Evolutionary conservation across 768 basidiomycete genomes (phyloP).

Genomic region (Phylloporus sp.): DNA sequence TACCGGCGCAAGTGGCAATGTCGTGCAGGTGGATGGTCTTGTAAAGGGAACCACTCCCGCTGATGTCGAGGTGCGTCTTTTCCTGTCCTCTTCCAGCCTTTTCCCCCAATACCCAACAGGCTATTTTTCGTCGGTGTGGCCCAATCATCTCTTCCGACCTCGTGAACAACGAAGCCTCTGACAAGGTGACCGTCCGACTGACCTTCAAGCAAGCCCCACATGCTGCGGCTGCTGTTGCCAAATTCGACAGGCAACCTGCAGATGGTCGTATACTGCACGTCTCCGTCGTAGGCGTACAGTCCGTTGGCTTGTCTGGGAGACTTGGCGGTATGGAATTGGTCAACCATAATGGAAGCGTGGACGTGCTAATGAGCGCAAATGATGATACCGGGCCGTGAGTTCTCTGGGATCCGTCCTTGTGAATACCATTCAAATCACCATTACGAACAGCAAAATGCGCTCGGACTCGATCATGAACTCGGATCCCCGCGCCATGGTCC

Average conservation of each 20-base stretch:
- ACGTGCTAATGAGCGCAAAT: constrained; percentile 51
- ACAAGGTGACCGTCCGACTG: constrained; percentile 57
- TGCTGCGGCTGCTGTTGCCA: constrained; percentile 62
- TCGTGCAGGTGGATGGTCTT: constrained; percentile 70
- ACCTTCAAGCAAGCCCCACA: constrained; percentile 62
- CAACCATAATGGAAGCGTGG: constrained; percentile 34
- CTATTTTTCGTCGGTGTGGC: constrained; percentile 81
- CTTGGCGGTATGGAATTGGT: constrained; percentile 51
- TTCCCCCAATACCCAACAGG: constrained; percentile 27
- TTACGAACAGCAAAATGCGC: constrained; percentile 67
- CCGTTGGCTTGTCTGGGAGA: constrained; percentile 52
- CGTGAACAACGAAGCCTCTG: constrained; percentile 12
- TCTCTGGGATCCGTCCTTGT: not conserved
- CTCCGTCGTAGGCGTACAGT: constrained; percentile 52
- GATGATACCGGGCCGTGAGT: constrained; percentile 51
- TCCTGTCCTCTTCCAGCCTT: not conserved
- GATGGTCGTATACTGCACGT: constrained; percentile 75
- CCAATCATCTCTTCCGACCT: constrained; percentile 45
- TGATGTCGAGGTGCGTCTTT: constrained; percentile 51
- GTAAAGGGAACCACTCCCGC: constrained; percentile 74
- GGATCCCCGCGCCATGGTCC: constrained; percentile 61
- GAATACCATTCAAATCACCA: not conserved
- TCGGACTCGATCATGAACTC: constrained; percentile 65
- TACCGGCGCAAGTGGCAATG: constrained; percentile 47
- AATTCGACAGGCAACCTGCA: constrained; percentile 76